phyloP scores from a whole-genome alignment of 768 basidiomycete species.

The Tephrocybe sp. region DNA sequence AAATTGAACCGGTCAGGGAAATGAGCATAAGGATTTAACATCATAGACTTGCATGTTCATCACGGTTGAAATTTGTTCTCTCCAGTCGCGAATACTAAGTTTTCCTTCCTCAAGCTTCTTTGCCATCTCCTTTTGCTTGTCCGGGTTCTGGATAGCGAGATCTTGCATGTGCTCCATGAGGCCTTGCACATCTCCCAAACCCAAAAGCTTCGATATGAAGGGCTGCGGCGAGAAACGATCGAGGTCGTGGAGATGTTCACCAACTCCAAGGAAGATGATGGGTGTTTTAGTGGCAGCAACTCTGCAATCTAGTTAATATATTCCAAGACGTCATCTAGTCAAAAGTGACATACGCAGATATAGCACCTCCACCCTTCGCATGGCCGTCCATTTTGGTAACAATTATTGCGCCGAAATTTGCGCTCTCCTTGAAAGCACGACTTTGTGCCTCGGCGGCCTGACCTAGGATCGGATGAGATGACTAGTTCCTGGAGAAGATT shows the following conservation, averaged over 20 bases:
- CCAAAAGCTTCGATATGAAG: conserved; percentile 95
- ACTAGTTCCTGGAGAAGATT: background rate
- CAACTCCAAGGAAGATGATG: conserved; percentile 97
- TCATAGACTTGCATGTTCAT: conserved; percentile 85
- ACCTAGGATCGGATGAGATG: conserved; percentile 42
- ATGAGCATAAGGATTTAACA: conserved; percentile 8
- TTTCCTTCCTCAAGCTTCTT: conserved; percentile 98
- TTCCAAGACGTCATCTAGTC: background rate
- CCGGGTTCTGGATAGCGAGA: conserved; percentile 87
- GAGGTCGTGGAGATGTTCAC: conserved; percentile 96
- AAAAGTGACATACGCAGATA: conserved; percentile 81
- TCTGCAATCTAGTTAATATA: conserved; percentile 33
- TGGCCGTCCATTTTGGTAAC: conserved; percentile 99
- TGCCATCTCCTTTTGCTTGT: conserved; percentile 96
- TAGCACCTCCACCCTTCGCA: conserved; percentile 98
- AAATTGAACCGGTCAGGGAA: conserved; percentile 6
- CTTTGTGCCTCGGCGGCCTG: conserved; percentile 98
- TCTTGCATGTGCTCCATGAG: conserved; percentile 99
- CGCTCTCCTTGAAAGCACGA: conserved; percentile 95
- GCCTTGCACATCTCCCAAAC: conserved; percentile 95
- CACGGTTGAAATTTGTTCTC: conserved; percentile 94
- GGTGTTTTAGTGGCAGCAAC: conserved; percentile 99
- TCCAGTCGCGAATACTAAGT: conserved; percentile 94
- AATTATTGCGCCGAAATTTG: conserved; percentile 97
- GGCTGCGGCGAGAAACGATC: conserved; percentile 95